These are phyloP conservation scores for Lentinula novae-zelandiae DNA, from an alignment of 1,284 basidiomycete genomes.

Conservation along the genomic window DNA sequence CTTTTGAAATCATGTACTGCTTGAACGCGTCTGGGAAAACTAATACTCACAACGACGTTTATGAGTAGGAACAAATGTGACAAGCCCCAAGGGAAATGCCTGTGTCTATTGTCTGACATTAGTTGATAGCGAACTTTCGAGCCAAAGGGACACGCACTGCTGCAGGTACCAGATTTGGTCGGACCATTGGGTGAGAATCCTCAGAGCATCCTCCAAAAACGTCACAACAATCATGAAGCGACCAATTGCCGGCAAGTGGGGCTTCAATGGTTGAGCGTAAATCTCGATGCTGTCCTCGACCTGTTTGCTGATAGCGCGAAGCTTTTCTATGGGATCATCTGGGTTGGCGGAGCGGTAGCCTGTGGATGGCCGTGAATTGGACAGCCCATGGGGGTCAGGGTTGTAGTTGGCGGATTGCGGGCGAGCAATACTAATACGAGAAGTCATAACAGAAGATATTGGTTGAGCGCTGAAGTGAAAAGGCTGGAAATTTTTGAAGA, in stretches of 20 bases:
- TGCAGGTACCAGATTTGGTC: conserved; percentile 98
- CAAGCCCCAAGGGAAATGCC: conserved; percentile 92
- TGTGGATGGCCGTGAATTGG: conserved; percentile 60
- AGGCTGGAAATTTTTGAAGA: conserved; percentile 3
- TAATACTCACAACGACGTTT: conserved; percentile 83
- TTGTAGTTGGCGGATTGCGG: conserved; percentile 58
- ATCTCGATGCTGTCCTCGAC: conserved; percentile 93
- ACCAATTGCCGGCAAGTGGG: conserved; percentile 92
- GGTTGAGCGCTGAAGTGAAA: conserved; percentile 6
- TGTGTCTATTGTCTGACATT: conserved; percentile 56
- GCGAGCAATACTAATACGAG: conserved; percentile 79
- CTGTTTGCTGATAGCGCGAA: conserved; percentile 73
- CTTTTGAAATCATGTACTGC: neutral
- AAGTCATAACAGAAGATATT: conserved; percentile 56
- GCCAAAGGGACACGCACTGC: conserved; percentile 51
- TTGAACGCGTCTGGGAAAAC: neutral
- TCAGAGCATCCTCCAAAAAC: conserved; percentile 94
- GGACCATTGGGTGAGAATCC: conserved; percentile 92
- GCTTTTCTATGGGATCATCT: conserved; percentile 81
- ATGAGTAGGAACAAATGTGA: conserved; percentile 90
- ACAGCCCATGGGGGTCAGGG: conserved; percentile 70
- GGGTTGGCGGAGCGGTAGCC: conserved; percentile 76
- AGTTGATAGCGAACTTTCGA: neutral
- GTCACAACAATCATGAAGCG: conserved; percentile 98
- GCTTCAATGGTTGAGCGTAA: conserved; percentile 91